Conservation (phyloP, 148 eudicot species). For the Beta vulgaris region DNA sequence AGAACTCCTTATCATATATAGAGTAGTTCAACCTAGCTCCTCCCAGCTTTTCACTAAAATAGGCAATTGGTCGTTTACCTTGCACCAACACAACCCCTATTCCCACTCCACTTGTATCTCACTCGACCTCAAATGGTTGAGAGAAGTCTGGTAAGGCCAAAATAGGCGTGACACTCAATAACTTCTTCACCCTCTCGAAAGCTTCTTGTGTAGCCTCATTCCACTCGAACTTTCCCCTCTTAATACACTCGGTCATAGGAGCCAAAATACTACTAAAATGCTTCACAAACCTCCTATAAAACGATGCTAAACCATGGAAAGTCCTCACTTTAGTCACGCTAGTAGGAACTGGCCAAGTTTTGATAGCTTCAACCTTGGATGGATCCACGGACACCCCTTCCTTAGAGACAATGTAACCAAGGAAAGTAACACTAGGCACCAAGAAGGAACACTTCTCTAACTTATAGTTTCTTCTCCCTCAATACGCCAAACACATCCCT, state of each 20-base stretch:
- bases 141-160: neutral
- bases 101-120: neutral
- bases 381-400: neutral
- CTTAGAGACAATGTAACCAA: neutral
- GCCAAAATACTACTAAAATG: neutral
- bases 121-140: neutral
- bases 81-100: neutral
- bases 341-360: neutral
- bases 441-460: too few species aligned
- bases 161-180: neutral
- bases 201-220: neutral
- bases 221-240: conserved; percentile 1
- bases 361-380: neutral
- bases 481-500: neutral
- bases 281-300: neutral
- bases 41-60: too few species aligned
- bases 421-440: neutral
- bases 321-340: neutral
- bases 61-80: neutral
- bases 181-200: neutral
- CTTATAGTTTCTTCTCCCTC: too few species aligned
- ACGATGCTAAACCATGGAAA: conserved; percentile 5
- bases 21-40: too few species aligned
- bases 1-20: too few species aligned
- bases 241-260: neutral